Percentiles rank a stretch among this genome's conserved stretches.
These are phyloP conservation scores for Aspergillus sp. DNA, from an alignment of 2,329 filamentous ascomycete genomes.

Conservation along the genomic window DNA sequence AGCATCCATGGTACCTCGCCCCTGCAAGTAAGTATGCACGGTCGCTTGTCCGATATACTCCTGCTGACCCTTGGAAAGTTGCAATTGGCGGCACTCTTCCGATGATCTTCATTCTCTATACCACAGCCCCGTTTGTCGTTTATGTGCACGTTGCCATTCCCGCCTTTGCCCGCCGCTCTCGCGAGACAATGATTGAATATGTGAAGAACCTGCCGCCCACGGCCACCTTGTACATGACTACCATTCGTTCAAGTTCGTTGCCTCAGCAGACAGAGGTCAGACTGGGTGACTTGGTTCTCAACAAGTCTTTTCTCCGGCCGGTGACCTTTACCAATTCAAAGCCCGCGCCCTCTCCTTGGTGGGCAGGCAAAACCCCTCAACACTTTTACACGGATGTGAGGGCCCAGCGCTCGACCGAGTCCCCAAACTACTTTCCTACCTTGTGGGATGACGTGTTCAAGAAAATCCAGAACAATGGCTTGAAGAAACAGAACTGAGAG, in stretches of 20 bases:
- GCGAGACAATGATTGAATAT: slow-evolving; percentile 48
- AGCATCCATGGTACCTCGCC: slow-evolving; percentile 46
- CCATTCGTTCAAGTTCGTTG: slow-evolving; percentile 49
- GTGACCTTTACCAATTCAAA: slow-evolving; percentile 45
- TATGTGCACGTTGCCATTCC: slow-evolving; percentile 72
- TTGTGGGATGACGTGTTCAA: slow-evolving; percentile 47
- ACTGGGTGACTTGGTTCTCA: slow-evolving; percentile 44
- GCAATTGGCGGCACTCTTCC: slow-evolving; percentile 64
- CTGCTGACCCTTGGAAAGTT: slow-evolving; percentile 44
- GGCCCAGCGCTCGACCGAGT: slow-evolving; percentile 40
- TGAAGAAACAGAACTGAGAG: slow-evolving; percentile 11
- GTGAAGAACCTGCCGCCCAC: slow-evolving; percentile 47
- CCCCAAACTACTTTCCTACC: slow-evolving; percentile 46
- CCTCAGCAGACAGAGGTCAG: slow-evolving; percentile 45
- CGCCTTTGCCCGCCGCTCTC: slow-evolving; percentile 62
- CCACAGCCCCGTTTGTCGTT: slow-evolving; percentile 70
- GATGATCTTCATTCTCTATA: slow-evolving; percentile 64
- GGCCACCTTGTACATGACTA: slow-evolving; percentile 48
- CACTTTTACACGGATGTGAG: slow-evolving; percentile 44
- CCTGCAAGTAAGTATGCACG: slow-evolving; percentile 40
- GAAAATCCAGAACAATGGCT: slow-evolving; percentile 36
- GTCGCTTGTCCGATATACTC: slow-evolving; percentile 8
- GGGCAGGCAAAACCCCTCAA: slow-evolving; percentile 37
- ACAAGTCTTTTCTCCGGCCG: slow-evolving; percentile 39
- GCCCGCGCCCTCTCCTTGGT: slow-evolving; percentile 40